Evolutionary conservation across 305 asterid species (phyloP), one percentile per base, ranked within the genome.

Genomic region (Lippia alba): DNA sequence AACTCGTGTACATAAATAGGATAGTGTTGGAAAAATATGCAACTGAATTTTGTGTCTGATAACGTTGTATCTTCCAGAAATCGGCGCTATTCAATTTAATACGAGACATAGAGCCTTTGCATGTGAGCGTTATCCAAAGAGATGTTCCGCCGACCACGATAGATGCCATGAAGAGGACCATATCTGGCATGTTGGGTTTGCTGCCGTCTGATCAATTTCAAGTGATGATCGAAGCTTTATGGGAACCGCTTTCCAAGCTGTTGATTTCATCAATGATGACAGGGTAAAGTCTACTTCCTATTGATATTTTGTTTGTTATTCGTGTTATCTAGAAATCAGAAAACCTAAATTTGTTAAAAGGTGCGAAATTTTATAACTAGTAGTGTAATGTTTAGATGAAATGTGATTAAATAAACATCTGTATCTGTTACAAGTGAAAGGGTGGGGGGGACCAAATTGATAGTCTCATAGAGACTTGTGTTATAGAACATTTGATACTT

Each of bases 81-180:
- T 80, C 91, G 33, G 81, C 60, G 20, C 82, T 90, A 58, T 78
- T 85, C 62, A 83, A 81, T 74, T 76, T 90, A 83, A 74, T 92
- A 71, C 87, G 82, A 66, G 98, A 92, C 74, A 85, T 92, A 69
- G 97, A 92, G 87, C 98, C 98, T 24, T 72, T 92, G 86, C 97
- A 92, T 68, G 93, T 90, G 74, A 89, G 91, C 80, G 72, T 92
- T 67, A 82, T 92, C 61, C 98, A 91, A 80, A 94, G 89, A 80
- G 97, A 91, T 80, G 97, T 91, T 61, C 88, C 96, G 0, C 89
- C 71, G 16, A 86, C 89, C 6, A 91, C 97, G 60, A 76, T 94
- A 68, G 97, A 94, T 80, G 97, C 97, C 67, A 91, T 94, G 92
- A 94, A 94, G 79, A 84, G 98, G 81, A 94, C 98, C 10, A 88